A percentile compares a stretch with the other conserved stretches of the same genome.
These are phyloP conservation scores for Leptographium galeiforme DNA, from an alignment of 2,329 filamentous ascomycete genomes.

Conservation along the genomic window DNA sequence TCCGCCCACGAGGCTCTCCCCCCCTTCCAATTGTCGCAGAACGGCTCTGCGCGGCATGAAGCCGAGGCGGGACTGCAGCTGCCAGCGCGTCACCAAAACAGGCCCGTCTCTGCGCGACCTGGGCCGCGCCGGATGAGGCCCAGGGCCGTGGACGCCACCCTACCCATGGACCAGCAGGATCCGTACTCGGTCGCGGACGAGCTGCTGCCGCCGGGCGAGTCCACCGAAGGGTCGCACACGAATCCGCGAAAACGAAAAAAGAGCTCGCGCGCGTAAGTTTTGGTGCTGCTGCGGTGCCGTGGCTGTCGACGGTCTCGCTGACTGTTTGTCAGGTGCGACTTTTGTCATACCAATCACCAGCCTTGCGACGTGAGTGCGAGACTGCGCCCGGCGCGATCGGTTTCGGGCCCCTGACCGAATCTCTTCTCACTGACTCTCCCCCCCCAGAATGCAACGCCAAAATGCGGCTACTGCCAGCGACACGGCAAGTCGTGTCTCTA, in stretches of 20 bases:
- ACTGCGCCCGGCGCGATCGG: no score
- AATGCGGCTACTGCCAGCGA: constrained; percentile 29
- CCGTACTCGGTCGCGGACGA: constrained; percentile 5
- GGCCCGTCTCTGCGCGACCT: not conserved
- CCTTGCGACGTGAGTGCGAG: constrained; percentile 25
- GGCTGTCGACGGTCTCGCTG: not conserved
- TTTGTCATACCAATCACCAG: constrained; percentile 33
- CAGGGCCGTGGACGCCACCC: not conserved
- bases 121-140: not conserved
- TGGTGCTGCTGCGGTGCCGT: not conserved
- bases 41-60: no score
- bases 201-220: constrained; percentile 6
- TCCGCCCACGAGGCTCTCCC: no score
- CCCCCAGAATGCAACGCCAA: constrained; percentile 25
- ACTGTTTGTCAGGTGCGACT: constrained; percentile 24
- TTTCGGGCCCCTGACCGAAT: no score
- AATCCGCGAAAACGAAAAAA: constrained; percentile 23
- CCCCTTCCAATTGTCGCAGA: no score
- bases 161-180: constrained; percentile 8
- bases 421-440: not conserved
- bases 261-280: constrained; percentile 19
- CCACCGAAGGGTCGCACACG: constrained; percentile 11
- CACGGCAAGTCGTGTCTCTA: constrained; percentile 24
- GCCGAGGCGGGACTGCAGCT: no score
- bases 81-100: no score